Evolutionary conservation across 1,139 yeast species (phyloP).

Genomic region (Scheffersomyces segobiensis): DNA sequence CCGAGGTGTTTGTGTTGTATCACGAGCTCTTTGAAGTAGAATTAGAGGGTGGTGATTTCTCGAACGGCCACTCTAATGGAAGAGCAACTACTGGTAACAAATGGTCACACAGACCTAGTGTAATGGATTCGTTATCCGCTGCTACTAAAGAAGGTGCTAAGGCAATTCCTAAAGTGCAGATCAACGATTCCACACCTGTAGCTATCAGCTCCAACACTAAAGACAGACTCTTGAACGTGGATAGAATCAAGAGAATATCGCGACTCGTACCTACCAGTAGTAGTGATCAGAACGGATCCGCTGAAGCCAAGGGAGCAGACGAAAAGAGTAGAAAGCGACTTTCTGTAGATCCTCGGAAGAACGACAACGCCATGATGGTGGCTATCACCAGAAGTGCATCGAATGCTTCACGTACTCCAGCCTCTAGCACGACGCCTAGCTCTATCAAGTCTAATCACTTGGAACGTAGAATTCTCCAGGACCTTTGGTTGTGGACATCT

Average conservation of each 20-base stretch:
- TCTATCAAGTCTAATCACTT: conserved; percentile 5
- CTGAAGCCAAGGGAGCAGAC: conserved; percentile 1
- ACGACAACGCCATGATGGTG: neutral
- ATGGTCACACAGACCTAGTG: conserved; percentile 53
- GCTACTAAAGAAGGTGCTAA: conserved; percentile 8
- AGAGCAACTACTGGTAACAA: conserved; percentile 19
- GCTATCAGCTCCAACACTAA: conserved; percentile 1
- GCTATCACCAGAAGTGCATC: neutral
- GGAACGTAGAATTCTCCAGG: conserved; percentile 49
- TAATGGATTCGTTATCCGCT: conserved; percentile 35
- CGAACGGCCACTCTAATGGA: conserved; percentile 2
- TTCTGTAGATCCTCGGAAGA: neutral
- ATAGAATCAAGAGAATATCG: conserved; percentile 21
- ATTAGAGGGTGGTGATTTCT: conserved; percentile 9
- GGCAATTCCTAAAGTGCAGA: neutral
- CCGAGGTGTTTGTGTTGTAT: conserved; percentile 65
- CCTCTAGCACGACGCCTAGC: neutral
- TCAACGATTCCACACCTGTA: neutral
- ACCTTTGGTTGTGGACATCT: conserved; percentile 76
- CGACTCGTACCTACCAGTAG: conserved; percentile 5
- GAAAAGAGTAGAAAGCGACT: neutral
- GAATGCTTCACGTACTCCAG: neutral
- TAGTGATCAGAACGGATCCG: conserved; percentile 2
- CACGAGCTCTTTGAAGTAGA: conserved; percentile 52
- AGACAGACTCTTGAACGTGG: conserved; percentile 19